A percentile compares a stretch with the other conserved stretches of the same genome.
Conservation (phyloP, 208 protist genomes). For the Novymonas esmeraldas region DNA sequence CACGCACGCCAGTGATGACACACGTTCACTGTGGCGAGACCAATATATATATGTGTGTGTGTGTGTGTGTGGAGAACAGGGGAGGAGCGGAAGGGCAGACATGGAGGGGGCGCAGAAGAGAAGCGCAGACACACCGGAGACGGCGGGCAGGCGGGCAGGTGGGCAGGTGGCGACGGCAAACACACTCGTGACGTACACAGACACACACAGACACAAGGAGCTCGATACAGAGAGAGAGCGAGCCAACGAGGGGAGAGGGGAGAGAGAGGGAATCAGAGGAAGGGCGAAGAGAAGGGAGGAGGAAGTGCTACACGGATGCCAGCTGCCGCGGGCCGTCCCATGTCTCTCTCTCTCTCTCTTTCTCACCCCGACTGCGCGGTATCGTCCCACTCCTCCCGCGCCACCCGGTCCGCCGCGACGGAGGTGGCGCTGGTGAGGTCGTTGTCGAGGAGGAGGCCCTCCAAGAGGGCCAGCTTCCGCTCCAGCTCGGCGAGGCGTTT, state of each 20-base stretch:
- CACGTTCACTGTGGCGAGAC: no score
- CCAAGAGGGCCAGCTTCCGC: conserved; percentile 25
- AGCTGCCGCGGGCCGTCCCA: no score
- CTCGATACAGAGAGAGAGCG: background rate
- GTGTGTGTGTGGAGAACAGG: no score
- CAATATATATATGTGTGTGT: no score
- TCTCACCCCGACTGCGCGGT: background rate
- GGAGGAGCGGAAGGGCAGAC: no score
- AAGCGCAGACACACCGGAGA: no score
- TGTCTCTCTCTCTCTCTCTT: no score
- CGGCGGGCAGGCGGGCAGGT: no score
- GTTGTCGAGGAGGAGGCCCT: conserved; percentile 23
- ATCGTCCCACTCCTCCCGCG: conserved; percentile 9
- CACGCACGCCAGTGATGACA: no score
- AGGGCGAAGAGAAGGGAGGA: background rate
- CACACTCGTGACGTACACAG: background rate
- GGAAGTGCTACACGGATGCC: no score
- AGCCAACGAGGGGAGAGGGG: background rate
- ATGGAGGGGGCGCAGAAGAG: no score
- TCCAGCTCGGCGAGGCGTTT: conserved; percentile 38
- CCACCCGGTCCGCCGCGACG: conserved; percentile 3
- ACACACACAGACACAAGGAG: background rate
- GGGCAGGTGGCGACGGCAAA: no score
- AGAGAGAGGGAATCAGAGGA: background rate
- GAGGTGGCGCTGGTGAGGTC: conserved; percentile 6